Evolutionary conservation across 768 basidiomycete species (phyloP).

Genomic region (Epithele typhae): DNA sequence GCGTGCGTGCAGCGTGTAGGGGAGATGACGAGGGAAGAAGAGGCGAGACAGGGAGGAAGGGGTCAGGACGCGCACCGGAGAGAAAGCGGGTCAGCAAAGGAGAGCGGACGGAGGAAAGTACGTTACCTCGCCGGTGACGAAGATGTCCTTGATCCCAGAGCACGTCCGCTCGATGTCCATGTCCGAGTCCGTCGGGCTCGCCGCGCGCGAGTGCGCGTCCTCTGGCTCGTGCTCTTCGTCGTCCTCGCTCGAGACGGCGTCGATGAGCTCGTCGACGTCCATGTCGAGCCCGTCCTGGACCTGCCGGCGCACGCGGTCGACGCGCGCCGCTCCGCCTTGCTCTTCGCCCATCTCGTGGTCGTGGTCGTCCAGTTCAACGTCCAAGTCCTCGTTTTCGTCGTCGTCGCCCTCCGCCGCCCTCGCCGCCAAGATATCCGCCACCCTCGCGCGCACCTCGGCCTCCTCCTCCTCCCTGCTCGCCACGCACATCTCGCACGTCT

Average conservation of each 20-base stretch:
- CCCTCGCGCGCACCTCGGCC: too few relatives aligned
- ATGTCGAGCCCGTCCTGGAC: neutral
- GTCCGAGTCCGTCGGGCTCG: slow-evolving; percentile 4
- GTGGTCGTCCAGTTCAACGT: neutral
- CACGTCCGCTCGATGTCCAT: slow-evolving; percentile 27
- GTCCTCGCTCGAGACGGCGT: neutral
- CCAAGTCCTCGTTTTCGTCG: slow-evolving; percentile 9
- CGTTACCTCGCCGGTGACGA: slow-evolving; percentile 62
- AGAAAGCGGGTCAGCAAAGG: neutral
- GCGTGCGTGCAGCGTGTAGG: neutral
- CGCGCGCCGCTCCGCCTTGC: neutral
- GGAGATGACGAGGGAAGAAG: neutral
- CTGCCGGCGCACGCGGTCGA: neutral
- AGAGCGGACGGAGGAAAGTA: too few relatives aligned
- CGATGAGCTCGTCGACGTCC: slow-evolving; percentile 11
- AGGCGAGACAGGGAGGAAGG: neutral
- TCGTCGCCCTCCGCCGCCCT: neutral
- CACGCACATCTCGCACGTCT: slow-evolving; percentile 29
- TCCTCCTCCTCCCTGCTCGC: too few relatives aligned
- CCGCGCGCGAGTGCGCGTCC: too few relatives aligned
- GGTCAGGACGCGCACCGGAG: neutral
- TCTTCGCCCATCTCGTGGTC: too few relatives aligned
- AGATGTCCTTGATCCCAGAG: slow-evolving; percentile 52
- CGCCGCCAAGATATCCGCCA: too few relatives aligned
- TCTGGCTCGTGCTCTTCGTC: too few relatives aligned